A percentile compares a stretch with the other conserved stretches of the same genome.
phyloP scores from a whole-genome alignment of 495 filamentous ascomycete genomes.

The Xeromyces bisporus region DNA sequence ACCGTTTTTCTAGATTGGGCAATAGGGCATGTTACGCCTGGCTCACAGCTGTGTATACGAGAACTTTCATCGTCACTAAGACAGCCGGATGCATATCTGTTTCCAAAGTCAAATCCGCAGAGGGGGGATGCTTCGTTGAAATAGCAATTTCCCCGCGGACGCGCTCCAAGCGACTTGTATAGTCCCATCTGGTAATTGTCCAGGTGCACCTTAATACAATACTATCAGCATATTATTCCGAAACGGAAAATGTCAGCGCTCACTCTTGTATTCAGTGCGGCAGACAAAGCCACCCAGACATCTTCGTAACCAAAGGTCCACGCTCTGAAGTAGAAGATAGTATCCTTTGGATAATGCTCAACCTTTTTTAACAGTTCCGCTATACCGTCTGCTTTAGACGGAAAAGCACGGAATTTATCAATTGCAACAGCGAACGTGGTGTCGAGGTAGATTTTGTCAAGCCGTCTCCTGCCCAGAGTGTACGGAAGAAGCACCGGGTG shows the following conservation, averaged over 20 bases:
- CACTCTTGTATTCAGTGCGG: conserved; percentile 49
- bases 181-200: conserved; percentile 63
- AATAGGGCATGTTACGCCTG: conserved; percentile 43
- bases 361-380: conserved; percentile 57
- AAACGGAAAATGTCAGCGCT: not conserved
- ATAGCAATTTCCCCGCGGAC: conserved; percentile 12
- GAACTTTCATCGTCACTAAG: conserved; percentile 45
- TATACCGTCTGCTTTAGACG: conserved; percentile 52
- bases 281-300: conserved; percentile 71
- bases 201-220: conserved; percentile 53
- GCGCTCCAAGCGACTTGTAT: conserved; percentile 45
- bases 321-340: conserved; percentile 67
- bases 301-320: conserved; percentile 95
- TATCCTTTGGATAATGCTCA: conserved; percentile 49
- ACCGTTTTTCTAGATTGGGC: conserved; percentile 40
- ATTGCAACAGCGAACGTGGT: conserved; percentile 51
- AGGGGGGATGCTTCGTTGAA: conserved; percentile 46
- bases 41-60: conserved; percentile 83
- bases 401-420: conserved; percentile 32
- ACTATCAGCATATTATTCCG: too few relatives aligned
- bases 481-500: conserved; percentile 67
- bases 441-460: conserved; percentile 78
- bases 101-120: conserved; percentile 62
- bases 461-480: conserved; percentile 40
- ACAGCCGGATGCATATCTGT: conserved; percentile 47